These are phyloP conservation scores for Serendipita sp. DNA, from an alignment of 768 basidiomycete species.

Conservation along the genomic window DNA sequence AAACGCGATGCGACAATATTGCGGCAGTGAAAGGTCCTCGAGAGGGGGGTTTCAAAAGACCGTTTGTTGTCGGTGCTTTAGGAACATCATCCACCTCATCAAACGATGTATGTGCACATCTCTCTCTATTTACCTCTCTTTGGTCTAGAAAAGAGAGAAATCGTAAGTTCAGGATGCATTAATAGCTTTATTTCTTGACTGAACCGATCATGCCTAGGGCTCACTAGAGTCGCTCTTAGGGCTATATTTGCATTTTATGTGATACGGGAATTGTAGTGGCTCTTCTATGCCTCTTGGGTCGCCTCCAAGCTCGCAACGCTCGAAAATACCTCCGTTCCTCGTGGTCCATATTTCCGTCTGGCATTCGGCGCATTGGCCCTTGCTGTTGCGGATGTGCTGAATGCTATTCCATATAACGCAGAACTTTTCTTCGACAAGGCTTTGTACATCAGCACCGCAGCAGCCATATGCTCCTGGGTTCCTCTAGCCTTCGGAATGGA, in stretches of 20 bases:
- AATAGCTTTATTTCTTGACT: no score
- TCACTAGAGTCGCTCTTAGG: no score
- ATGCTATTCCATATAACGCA: background rate
- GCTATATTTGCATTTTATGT: background rate
- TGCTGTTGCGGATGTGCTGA: background rate
- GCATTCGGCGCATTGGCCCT: background rate
- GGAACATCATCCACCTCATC: no score
- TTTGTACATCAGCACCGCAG: background rate
- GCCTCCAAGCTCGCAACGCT: background rate
- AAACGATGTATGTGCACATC: no score
- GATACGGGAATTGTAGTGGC: background rate
- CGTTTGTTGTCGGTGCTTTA: no score
- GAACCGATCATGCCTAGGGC: no score
- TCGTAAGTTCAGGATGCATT: no score
- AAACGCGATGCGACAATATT: no score
- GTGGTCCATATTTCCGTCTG: background rate
- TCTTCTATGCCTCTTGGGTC: background rate
- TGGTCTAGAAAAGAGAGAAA: no score
- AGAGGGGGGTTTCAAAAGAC: no score
- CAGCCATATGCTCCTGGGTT: background rate
- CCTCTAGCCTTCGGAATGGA: background rate
- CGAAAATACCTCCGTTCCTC: background rate
- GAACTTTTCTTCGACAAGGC: background rate
- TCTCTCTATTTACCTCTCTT: no score
- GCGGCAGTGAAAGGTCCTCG: no score